Percentiles rank a stretch among this genome's conserved stretches.
These are phyloP conservation scores for Lactifluus volemus DNA, from an alignment of 768 basidiomycete genomes.

Conservation along the genomic window DNA sequence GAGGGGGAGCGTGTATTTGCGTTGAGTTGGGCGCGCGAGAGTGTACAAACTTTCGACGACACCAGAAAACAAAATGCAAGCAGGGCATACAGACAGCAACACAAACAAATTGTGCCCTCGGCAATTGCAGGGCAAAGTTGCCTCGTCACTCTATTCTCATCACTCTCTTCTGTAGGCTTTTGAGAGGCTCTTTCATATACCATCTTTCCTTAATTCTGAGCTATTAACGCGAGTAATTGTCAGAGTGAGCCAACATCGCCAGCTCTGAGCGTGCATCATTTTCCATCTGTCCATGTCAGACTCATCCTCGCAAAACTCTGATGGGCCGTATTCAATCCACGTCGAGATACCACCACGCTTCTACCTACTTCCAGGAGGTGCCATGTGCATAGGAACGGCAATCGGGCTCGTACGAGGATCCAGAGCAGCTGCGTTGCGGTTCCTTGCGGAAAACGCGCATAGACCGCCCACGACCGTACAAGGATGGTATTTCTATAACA, in stretches of 20 bases:
- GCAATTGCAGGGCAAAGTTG: neutral
- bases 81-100: slow-evolving; percentile 28
- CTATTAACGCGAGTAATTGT: neutral
- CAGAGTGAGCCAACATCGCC: neutral
- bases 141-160: neutral
- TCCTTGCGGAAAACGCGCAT: slow-evolving; percentile 91
- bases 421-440: slow-evolving; percentile 62
- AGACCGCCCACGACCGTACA: slow-evolving; percentile 74
- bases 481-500: slow-evolving; percentile 95
- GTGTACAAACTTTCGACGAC: slow-evolving; percentile 65
- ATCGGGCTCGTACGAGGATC: slow-evolving; percentile 71
- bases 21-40: slow-evolving; percentile 42
- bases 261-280: neutral
- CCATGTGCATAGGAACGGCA: slow-evolving; percentile 50
- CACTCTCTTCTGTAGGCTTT: neutral
- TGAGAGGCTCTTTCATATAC: neutral
- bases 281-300: neutral
- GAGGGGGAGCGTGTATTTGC: slow-evolving; percentile 34
- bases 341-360: slow-evolving; percentile 48
- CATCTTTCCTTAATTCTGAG: neutral
- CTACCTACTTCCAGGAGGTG: slow-evolving; percentile 52
- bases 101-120: slow-evolving; percentile 27
- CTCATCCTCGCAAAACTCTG: slow-evolving; percentile 19
- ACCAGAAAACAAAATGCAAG: slow-evolving; percentile 57
- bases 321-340: slow-evolving; percentile 24